Conservation (phyloP, 2,329 filamentous ascomycete species). For the Aspergillus clavatus region DNA sequence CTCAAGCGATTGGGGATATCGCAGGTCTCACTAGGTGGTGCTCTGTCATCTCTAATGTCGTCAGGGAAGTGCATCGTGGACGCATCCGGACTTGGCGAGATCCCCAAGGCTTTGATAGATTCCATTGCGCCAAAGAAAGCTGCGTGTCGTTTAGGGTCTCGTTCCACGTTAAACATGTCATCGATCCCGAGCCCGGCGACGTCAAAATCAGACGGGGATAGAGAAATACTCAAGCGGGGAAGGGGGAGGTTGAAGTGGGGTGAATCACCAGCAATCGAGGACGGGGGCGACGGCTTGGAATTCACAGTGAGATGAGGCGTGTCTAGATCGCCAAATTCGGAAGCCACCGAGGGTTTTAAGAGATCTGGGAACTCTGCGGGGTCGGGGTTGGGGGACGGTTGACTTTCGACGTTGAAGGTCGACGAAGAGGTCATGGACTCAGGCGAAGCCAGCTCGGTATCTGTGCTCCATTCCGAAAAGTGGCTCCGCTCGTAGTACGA, state of each 20-base stretch:
- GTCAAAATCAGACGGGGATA: slow-evolving; percentile 24
- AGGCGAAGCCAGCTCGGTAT: slow-evolving; percentile 32
- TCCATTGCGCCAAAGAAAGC: slow-evolving; percentile 32
- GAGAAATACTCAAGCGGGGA: slow-evolving; percentile 23
- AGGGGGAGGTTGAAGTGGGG: slow-evolving; percentile 21
- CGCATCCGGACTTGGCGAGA: slow-evolving; percentile 22
- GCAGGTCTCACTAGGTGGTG: slow-evolving; percentile 1
- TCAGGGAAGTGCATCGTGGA: slow-evolving; percentile 22
- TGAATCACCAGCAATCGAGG: slow-evolving; percentile 25
- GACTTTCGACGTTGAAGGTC: slow-evolving; percentile 25
- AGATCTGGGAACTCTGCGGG: slow-evolving; percentile 19
- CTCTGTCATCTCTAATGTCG: slow-evolving; percentile 3
- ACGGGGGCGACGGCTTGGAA: slow-evolving; percentile 26
- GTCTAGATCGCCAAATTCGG: slow-evolving; percentile 29
- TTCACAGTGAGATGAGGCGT: slow-evolving; percentile 34
- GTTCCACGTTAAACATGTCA: slow-evolving; percentile 29
- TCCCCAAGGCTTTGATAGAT: slow-evolving; percentile 24
- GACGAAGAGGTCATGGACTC: slow-evolving; percentile 35
- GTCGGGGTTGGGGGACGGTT: slow-evolving; percentile 18
- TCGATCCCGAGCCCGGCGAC: slow-evolving; percentile 32
- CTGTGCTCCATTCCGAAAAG: slow-evolving; percentile 40
- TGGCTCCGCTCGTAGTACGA: slow-evolving; percentile 33
- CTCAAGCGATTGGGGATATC: slow-evolving; percentile 11
- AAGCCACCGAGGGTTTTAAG: slow-evolving; percentile 18
- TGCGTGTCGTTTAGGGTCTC: slow-evolving; percentile 35